phyloP scores from a whole-genome alignment of 1,284 basidiomycete genomes.

The Ustilago nuda region DNA sequence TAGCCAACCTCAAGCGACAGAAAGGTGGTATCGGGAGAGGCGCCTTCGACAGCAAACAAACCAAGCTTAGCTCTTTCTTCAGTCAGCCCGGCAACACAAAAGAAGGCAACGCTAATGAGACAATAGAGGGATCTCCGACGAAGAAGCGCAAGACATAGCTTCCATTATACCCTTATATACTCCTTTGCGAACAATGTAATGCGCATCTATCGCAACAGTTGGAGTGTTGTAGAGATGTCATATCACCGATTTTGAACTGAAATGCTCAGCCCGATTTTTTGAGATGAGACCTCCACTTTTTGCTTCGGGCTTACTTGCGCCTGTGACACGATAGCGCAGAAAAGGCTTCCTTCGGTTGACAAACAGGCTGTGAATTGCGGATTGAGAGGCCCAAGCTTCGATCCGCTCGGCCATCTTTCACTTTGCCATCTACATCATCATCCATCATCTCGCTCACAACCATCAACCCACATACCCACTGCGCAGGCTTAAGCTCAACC shows the following conservation, averaged over 20 bases:
- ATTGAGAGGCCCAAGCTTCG: neutral
- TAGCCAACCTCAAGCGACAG: slow-evolving; percentile 37
- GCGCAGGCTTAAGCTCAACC: neutral
- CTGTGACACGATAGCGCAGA: neutral
- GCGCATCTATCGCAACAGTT: neutral
- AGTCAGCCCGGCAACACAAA: neutral
- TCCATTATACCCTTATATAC: neutral
- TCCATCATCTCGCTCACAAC: neutral
- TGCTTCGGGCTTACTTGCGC: neutral
- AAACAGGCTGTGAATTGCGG: neutral
- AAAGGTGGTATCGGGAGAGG: slow-evolving; percentile 42
- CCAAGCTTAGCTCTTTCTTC: slow-evolving; percentile 42
- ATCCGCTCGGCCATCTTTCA: neutral
- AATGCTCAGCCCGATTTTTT: neutral
- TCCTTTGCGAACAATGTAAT: neutral
- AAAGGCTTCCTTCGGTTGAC: neutral
- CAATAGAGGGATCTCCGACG: slow-evolving; percentile 7
- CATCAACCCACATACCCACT: no score
- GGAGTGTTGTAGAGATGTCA: neutral
- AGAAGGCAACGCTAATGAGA: neutral
- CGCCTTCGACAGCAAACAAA: slow-evolving; percentile 34
- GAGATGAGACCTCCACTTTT: slow-evolving; percentile 1
- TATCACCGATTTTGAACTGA: neutral
- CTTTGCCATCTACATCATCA: neutral
- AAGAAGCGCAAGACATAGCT: slow-evolving; percentile 35